Percentiles rank a stretch among this genome's conserved stretches.
Evolutionary conservation across 2,329 filamentous ascomycete genomes (phyloP).

Genomic region (Gaeumannomyces sp.): DNA sequence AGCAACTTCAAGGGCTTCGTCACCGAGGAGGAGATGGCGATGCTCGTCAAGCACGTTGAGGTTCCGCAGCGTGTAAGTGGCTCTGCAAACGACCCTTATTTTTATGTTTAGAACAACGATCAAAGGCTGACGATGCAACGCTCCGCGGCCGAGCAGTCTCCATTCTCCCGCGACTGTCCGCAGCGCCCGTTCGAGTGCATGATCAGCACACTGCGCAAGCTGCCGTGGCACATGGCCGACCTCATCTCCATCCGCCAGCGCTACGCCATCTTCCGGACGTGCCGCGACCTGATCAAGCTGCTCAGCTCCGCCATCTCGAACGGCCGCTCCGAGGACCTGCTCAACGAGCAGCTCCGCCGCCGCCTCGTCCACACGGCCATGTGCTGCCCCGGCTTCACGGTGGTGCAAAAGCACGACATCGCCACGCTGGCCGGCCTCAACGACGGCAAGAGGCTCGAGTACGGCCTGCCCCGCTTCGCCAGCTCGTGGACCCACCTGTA

Average conservation of each 20-base stretch:
- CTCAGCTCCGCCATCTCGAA: slow-evolving; percentile 37
- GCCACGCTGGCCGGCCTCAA: slow-evolving; percentile 34
- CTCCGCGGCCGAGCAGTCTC: slow-evolving; percentile 37
- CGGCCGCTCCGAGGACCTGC: slow-evolving; percentile 32
- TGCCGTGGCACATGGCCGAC: slow-evolving; percentile 55
- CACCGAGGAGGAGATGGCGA: slow-evolving; percentile 55
- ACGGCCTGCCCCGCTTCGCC: slow-evolving; percentile 42
- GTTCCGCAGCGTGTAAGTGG: slow-evolving; percentile 52
- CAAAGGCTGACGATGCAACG: slow-evolving; percentile 12
- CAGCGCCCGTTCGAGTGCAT: slow-evolving; percentile 61
- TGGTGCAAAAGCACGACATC: slow-evolving; percentile 55
- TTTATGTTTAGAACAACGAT: not conserved
- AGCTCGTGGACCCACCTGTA: slow-evolving; percentile 47
- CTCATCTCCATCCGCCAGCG: slow-evolving; percentile 54
- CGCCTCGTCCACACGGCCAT: slow-evolving; percentile 48
- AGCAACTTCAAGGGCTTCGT: slow-evolving; percentile 55
- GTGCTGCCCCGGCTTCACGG: slow-evolving; percentile 54
- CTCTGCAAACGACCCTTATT: not conserved
- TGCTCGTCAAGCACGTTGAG: slow-evolving; percentile 59
- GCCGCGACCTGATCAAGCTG: slow-evolving; percentile 40
- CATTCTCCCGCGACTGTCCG: slow-evolving; percentile 53
- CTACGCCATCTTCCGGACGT: slow-evolving; percentile 43
- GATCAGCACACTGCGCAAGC: slow-evolving; percentile 56
- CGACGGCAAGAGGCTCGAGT: slow-evolving; percentile 28
- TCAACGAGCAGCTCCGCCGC: slow-evolving; percentile 47